phyloP scores from a whole-genome alignment of 768 basidiomycete genomes.

The Kwoniella pini region DNA sequence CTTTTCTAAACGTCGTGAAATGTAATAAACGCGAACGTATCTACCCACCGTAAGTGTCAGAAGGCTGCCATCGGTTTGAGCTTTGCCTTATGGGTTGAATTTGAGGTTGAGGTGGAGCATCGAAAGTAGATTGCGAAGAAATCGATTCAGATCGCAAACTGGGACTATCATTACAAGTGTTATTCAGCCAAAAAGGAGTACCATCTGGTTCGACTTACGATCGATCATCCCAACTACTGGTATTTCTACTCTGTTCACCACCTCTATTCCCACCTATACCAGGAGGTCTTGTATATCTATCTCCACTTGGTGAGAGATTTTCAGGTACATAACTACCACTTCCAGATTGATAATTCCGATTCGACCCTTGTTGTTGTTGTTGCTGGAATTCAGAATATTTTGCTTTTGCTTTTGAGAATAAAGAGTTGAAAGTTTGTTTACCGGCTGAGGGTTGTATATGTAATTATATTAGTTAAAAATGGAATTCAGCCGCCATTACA shows the following conservation, averaged over 20 bases:
- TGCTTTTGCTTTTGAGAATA: conserved; percentile 44
- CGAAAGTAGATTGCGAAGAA: conserved; percentile 33
- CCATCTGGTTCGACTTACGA: conserved; percentile 8
- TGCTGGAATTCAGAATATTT: conserved; percentile 50
- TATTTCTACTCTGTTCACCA: conserved; percentile 38
- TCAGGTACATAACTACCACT: conserved; percentile 22
- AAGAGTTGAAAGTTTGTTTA: conserved; percentile 51
- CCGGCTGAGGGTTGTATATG: conserved; percentile 29
- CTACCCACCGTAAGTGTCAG: conserved; percentile 47
- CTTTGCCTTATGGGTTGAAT: conserved; percentile 27
- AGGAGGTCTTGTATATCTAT: conserved; percentile 15
- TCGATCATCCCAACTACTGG: conserved; percentile 6
- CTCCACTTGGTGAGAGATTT: conserved; percentile 4
- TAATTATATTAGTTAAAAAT: neutral
- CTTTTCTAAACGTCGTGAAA: too few species aligned
- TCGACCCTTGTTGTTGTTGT: conserved; percentile 25
- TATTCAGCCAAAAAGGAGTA: too few species aligned
- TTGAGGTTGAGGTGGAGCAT: conserved; percentile 22
- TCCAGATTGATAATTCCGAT: conserved; percentile 1
- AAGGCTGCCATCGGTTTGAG: conserved; percentile 46
- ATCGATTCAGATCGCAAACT: conserved; percentile 33
- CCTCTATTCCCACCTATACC: conserved; percentile 38
- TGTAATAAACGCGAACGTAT: neutral
- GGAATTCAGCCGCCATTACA: too few species aligned
- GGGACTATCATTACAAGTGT: conserved; percentile 1